Base-by-base conservation (phyloP, 2,329 filamentous ascomycete genomes). In the Arthrinium puccinioides region DNA sequence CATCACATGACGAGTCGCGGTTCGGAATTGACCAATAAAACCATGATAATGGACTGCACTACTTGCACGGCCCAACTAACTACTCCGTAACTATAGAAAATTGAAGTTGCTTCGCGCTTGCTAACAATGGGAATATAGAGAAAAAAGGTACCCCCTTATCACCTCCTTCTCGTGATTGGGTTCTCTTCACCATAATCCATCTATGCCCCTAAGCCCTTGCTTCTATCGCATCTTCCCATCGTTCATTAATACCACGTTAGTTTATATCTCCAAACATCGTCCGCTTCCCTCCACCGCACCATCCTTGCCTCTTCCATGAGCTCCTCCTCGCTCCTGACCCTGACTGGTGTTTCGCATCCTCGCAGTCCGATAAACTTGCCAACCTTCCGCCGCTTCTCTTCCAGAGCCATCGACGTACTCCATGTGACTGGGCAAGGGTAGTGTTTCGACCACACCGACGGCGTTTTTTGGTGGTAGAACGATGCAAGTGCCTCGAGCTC, bases 331-430 rank as follows among this genome's bases (percentile, higher is more conserved):
- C 60, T 61, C 53, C 60, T 63, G 43, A 61, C 45, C 41, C 37
- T 36, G 4, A 55, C 46, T 15, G 72, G 73, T 21, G 69, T 72
- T 45, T 77, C 71, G 49, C 74, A 74, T 2, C 80, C 82, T 35
- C 76, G 63, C 39, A 88, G 63, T 10, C 84, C 84, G 53, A 87
- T 86, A 47, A 88, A 88, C 47, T 74, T 68, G 31, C 83, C 84
- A 53, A 87, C 76, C 60, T 79, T 79, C 44, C 82, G 66, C 44
- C 83, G 69, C 67, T 88, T 88, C 54, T 88, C 72, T 56, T 79
- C 74, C 19, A 80, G 56, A 3, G 65, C 59, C 41, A 78, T 56
- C 42, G 68, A 60, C 5, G 59, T 57, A 2, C 59, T 55, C 83
- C 82, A 87, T 37, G 65, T 59, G 52, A 88, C 73, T n/a, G 74